A percentile compares a stretch with the other conserved stretches of the same genome.
phyloP scores from a whole-genome alignment of 768 basidiomycete species.

The Mycena kentingensis region DNA sequence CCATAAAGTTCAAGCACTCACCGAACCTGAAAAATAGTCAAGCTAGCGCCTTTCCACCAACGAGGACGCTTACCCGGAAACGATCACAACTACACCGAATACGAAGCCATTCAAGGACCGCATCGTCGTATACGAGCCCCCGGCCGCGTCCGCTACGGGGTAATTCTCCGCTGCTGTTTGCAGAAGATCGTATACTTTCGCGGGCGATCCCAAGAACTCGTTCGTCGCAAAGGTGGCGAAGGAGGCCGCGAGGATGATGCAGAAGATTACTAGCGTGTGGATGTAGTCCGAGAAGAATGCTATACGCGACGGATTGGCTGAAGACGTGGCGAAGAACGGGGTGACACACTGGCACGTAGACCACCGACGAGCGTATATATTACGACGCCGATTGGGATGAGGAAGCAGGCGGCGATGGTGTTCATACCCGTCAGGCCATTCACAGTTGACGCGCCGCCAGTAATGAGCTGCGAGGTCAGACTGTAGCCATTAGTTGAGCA shows the following conservation, averaged over 20 bases:
- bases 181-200: conserved; percentile 22
- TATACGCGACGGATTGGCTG: background rate
- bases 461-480: conserved; percentile 17
- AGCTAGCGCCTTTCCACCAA: background rate
- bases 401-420: conserved; percentile 33
- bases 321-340: background rate
- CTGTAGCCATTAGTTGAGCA: background rate
- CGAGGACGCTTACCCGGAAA: conserved; percentile 26
- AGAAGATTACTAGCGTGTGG: conserved; percentile 38
- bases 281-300: conserved; percentile 23
- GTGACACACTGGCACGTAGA: conserved; percentile 21
- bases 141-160: conserved; percentile 19
- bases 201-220: conserved; percentile 12
- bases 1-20: conserved; percentile 2
- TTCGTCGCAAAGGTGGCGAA: conserved; percentile 20
- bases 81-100: conserved; percentile 26
- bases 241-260: conserved; percentile 28
- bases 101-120: conserved; percentile 29
- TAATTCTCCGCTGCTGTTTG: conserved; percentile 18
- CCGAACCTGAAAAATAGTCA: conserved; percentile 2
- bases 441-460: conserved; percentile 31
- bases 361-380: conserved; percentile 28
- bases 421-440: conserved; percentile 36
- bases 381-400: conserved; percentile 31
- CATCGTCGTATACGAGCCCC: conserved; percentile 26